Conservation (phyloP, 306 rosid genomes). For the Corylus americana region DNA sequence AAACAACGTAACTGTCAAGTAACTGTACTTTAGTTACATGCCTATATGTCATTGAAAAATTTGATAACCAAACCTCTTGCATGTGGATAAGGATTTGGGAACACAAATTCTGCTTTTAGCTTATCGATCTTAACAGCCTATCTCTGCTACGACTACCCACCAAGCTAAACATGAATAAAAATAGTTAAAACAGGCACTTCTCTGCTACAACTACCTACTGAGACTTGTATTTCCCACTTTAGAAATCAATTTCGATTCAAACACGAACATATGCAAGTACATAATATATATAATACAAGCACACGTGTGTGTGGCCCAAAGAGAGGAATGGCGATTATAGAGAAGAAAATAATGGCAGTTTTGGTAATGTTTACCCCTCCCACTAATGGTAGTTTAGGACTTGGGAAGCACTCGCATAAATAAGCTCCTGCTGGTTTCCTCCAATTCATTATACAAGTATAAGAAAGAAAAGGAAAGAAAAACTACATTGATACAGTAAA, state of each 20-base stretch:
- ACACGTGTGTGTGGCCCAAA: neutral
- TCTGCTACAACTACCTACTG: too few relatives aligned
- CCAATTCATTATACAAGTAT: neutral
- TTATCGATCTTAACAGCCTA: neutral
- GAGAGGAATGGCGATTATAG: neutral
- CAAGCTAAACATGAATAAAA: neutral
- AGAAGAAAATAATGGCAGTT: neutral
- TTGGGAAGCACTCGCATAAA: neutral
- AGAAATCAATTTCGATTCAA: neutral
- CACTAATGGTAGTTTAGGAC: neutral
- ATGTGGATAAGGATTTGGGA: neutral
- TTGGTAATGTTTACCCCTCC: neutral
- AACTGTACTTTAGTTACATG: neutral
- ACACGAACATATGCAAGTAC: neutral
- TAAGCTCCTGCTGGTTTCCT: neutral
- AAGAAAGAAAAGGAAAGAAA: slow-evolving; percentile 12
- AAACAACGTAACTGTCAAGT: neutral
- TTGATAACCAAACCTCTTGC: neutral
- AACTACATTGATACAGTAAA: slow-evolving; percentile 7
- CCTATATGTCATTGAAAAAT: neutral
- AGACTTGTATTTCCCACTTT: neutral
- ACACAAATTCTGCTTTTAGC: neutral
- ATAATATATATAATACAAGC: neutral
- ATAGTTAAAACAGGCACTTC: neutral
- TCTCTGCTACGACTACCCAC: neutral